Evolutionary conservation across 148 eudicot genomes (phyloP), one percentile per base, ranked within the genome.

Genomic region (Diospyros kaki): DNA sequence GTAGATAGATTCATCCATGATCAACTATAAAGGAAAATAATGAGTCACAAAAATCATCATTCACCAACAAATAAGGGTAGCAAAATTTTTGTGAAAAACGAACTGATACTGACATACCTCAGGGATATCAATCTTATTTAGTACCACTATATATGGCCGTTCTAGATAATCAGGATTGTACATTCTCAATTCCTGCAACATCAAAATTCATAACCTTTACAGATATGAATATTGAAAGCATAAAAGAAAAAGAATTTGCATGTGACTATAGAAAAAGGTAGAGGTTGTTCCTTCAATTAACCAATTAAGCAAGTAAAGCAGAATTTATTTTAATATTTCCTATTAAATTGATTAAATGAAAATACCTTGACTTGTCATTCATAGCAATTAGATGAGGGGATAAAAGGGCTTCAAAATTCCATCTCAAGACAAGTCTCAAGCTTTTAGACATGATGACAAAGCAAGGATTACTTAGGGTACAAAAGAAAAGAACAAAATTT

Each of bases 111-210:
- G 48, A 63, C 81, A 69, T 82, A 94, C 98, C 98, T 89, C 80
- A 69, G 94, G 96, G 79, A 90, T 84, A 84, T 95, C 98, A 52
- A 90, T 91, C 79, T 95, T 95, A 75, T 95, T 95, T 55, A 95
- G 88, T 68, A 91, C 98, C n/a, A 95, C 98, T 67, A 95, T 77
- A 74, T 83, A 88, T 61, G 96, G 98, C 46, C 98, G 77, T 76
- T 95, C 98, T 59, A 95, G 94, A 77, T 95, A 95, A 64, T 89
- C 93, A 64, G 97, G 98, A 89, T 95, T 95, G 83, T 95, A 95
- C 97, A 95, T 89, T 73, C 97, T 88, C 81, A 92, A 76, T 81
- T 92, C 97, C 97, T 92, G 88, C 73, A 78, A 73, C 44, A 38
- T n/a, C 54, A 73, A 62, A 54, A 53, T 6, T 68, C 58, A 69